Evolutionary conservation across 768 basidiomycete species (phyloP), one percentile per base, ranked within the genome.

Genomic region (Panellus pusillus): DNA sequence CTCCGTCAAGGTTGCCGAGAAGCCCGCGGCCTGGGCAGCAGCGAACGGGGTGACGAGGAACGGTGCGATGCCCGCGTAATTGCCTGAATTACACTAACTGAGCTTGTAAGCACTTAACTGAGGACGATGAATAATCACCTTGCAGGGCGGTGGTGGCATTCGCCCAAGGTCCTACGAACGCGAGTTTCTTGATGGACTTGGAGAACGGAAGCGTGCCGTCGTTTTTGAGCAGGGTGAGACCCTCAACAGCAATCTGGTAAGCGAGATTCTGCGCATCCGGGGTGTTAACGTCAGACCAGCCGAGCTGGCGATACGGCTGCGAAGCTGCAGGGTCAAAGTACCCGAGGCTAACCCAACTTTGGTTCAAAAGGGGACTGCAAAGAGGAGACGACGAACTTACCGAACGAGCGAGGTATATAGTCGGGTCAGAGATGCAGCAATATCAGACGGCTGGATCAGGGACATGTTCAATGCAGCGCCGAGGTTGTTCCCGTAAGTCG

Each of bases 211-310:
- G 70, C 6, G 74, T 76, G 13, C 77, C 79, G 52, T 84, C 81
- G 61, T 86, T 88, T 71, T 87, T 86, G 14, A 87, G 70, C 6
- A 87, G 71, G 15, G 81, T 81, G 3, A 83, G 74, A 18, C 81
- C 79, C 62, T 82, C 79, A 5, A 76, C 66, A 4, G 81, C 81
- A 24, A 78, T 79, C 47, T 71, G 70, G 61, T 79, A 68, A 3
- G 81, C 81, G 13, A 84, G 72, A 15, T 70, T 61, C 55, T 79
- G 79, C 1, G 81, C 74, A 8, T 63, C 44, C 3, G 75, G 73
- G 1, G 73, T 74, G 62, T 81, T 79, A 57, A 84, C 72, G 52
- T 78, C 72, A 6, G 68, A 64, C 74, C 77, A 82, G 35, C 60
- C 64, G 15, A 83, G 69, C 56, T 78, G 74, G 2, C 82, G 74